Conservation (phyloP, 2,329 filamentous ascomycete species). For the Ophiostoma montium region DNA sequence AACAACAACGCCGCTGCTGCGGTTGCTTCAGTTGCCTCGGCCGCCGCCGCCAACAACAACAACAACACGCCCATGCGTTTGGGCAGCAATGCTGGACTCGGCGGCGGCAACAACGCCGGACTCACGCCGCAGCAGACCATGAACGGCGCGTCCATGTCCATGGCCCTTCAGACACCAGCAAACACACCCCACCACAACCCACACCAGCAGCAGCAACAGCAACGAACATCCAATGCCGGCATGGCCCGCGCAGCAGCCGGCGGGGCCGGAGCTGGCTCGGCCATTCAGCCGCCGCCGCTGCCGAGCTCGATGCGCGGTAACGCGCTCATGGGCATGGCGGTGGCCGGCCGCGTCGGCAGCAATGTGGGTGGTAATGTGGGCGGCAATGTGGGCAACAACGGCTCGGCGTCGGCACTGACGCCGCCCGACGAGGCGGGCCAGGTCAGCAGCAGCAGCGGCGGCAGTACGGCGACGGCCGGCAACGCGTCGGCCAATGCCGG, state of each 20-base stretch:
- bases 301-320: background rate
- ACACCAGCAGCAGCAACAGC: slow-evolving; percentile 10
- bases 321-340: background rate
- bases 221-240: background rate
- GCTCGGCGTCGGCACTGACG: slow-evolving; percentile 23
- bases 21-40: too few species aligned
- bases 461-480: background rate
- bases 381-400: background rate
- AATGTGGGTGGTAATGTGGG: too few species aligned
- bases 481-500: background rate
- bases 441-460: background rate
- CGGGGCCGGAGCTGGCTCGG: background rate
- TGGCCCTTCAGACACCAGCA: background rate
- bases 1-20: background rate
- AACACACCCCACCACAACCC: background rate
- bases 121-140: background rate
- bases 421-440: slow-evolving; percentile 35
- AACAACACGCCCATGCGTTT: slow-evolving; percentile 10
- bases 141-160: background rate
- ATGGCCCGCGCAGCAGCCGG: background rate
- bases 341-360: background rate
- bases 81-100: background rate
- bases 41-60: background rate
- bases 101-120: background rate
- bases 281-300: background rate